Base-by-base conservation (phyloP, 805 yeast genomes). In the Metschnikowia cubensis region DNA sequence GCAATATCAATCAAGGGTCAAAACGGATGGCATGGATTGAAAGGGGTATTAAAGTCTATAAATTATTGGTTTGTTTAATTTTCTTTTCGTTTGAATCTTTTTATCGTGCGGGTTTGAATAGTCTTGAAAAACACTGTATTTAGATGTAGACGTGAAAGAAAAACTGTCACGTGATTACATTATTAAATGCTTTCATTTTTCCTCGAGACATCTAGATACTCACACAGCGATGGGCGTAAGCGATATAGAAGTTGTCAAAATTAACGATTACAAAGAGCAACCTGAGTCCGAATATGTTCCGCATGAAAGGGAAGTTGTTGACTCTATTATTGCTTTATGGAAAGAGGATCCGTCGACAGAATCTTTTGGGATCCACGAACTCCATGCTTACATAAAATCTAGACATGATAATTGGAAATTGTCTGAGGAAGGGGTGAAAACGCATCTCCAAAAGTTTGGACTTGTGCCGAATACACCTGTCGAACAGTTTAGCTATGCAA, bases 261-360 rank as follows among this genome's bases (percentile, higher is more conserved):
- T 73, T 33, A 73, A 73, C 49, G 77, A 73, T 48, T 53, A 58
- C 8, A 47, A 51, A 18, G 56, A 55, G 8, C 62, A 62, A 36
- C 50, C 54, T 10, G 52, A 54, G 3, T 62, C 58, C n/a, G 64
- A 66, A 1, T 44, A 69, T 3, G 68, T 69, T n/a, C 89, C 89
- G 3, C 77, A 76, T 48, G 81, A 77, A 45, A 69, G 85, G 39
- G 81, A 82, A 62, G 70, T 84, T 10, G 79, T 83, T 32, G 82
- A 80, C 48, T 78, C 76, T 34, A 81, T 85, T n/a, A 76, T 84
- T 38, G 69, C 73, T 5, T 64, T 85, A 8, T 87, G 94, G 92
- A 82, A 80, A 55, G 74, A 75, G 47, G 89, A 85, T 57, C 83
- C 88, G 1, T 66, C 74, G 1, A 76, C 82, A 22, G 90, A 85